Conservation (phyloP, 257 asterid genomes). For the Nemophila menziesii region DNA sequence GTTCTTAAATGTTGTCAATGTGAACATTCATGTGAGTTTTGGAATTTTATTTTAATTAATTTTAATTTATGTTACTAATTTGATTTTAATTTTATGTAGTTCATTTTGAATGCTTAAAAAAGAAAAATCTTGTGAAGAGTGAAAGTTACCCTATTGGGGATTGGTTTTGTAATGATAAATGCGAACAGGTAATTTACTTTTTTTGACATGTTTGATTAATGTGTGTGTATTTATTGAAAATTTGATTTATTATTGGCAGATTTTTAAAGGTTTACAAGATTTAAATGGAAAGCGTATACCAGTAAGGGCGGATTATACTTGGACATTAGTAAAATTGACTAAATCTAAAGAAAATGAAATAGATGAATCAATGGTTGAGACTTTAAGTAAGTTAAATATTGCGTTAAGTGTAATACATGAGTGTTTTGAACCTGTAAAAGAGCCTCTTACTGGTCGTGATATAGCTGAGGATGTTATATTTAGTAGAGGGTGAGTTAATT, state of each 20-base stretch:
- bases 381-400: conserved; percentile 50
- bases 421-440: conserved; percentile 76
- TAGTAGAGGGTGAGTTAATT: conserved; percentile 46
- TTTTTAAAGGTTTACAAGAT: conserved; percentile 41
- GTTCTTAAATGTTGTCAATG: conserved; percentile 57
- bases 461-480: conserved; percentile 78
- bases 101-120: conserved; percentile 55
- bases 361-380: conserved; percentile 33
- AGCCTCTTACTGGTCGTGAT: conserved; percentile 59
- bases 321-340: conserved; percentile 57
- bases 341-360: conserved; percentile 21
- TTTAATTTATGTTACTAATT: conserved; percentile 7
- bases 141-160: conserved; percentile 22
- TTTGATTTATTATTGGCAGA: conserved; percentile 28
- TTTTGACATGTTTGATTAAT: background rate
- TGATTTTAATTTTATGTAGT: conserved; percentile 29
- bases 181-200: conserved; percentile 47
- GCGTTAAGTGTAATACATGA: conserved; percentile 87
- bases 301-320: conserved; percentile 41
- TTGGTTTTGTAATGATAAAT: conserved; percentile 65
- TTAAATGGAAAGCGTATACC: conserved; percentile 47
- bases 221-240: background rate
- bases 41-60: background rate
- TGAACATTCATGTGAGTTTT: conserved; percentile 55
- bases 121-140: conserved; percentile 20